Conservation (phyloP, 345 rosid genomes). For the Mercurialis annua region DNA sequence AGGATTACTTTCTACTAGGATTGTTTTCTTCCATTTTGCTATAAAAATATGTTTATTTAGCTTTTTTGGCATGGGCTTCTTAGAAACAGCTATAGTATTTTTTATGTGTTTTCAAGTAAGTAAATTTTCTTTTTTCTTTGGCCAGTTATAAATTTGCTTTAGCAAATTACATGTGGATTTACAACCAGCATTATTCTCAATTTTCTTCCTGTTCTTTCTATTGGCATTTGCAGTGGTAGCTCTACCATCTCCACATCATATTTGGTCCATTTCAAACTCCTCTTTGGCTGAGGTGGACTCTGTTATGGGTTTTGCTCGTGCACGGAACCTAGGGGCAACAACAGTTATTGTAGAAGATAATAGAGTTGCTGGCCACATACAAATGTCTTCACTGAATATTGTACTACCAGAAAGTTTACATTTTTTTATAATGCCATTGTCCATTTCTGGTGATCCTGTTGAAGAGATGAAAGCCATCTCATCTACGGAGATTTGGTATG, state of each 20-base stretch:
- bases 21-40: neutral
- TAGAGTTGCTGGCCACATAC: constrained; percentile 84
- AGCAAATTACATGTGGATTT: constrained; percentile 6
- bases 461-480: constrained; percentile 54
- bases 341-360: constrained; percentile 77
- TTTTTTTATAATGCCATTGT: constrained; percentile 57
- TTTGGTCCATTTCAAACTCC: constrained; percentile 67
- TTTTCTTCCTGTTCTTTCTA: constrained; percentile 19
- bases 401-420: constrained; percentile 64
- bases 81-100: neutral
- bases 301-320: constrained; percentile 50
- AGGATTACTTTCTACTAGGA: constrained; percentile 2
- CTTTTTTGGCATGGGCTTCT: neutral
- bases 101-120: constrained; percentile 1
- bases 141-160: constrained; percentile 1
- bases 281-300: constrained; percentile 73
- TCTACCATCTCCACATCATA: constrained; percentile 75
- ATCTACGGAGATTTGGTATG: constrained; percentile 64
- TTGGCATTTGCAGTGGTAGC: constrained; percentile 59
- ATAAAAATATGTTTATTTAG: neutral
- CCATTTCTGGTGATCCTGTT: constrained; percentile 47
- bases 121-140: constrained; percentile 6
- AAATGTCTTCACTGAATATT: constrained; percentile 76
- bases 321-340: constrained; percentile 67
- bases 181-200: constrained; percentile 13